phyloP scores from a whole-genome alignment of 164 flowering plant species.

The grape (Vitis vinifera) region DNA sequence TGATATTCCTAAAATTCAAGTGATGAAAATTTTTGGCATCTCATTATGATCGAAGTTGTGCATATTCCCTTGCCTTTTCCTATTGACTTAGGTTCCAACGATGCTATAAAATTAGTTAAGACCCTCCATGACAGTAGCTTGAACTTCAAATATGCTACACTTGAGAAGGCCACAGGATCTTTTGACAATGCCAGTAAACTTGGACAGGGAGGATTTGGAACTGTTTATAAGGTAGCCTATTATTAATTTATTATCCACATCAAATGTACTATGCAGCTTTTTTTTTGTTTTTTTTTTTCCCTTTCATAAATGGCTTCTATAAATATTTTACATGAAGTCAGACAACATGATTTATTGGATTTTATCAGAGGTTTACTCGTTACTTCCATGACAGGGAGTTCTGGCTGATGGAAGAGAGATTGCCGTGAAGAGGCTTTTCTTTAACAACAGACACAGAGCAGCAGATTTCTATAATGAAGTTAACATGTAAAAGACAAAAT shows the following conservation, averaged over 20 bases:
- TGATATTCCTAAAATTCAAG: conserved; percentile 67
- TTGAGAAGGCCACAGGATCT: conserved; percentile 56
- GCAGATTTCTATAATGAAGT: conserved; percentile 82
- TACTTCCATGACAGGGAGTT: conserved; percentile 47
- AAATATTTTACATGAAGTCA: too few relatives aligned
- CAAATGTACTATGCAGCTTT: too few relatives aligned
- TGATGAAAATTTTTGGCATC: conserved; percentile 53
- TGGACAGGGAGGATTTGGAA: conserved; percentile 81
- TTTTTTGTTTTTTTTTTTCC: background rate
- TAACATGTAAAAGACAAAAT: conserved; percentile 21
- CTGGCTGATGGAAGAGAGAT: conserved; percentile 77
- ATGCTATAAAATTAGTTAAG: conserved; percentile 53
- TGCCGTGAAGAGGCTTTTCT: conserved; percentile 79
- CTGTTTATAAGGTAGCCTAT: conserved; percentile 65
- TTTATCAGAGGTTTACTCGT: background rate
- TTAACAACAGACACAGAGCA: conserved; percentile 67
- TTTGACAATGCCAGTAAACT: conserved; percentile 56
- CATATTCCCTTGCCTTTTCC: background rate
- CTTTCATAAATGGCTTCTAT: background rate
- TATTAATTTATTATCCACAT: background rate
- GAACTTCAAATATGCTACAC: conserved; percentile 58
- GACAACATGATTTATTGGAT: background rate
- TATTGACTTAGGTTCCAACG: conserved; percentile 45
- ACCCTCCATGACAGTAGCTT: conserved; percentile 66
- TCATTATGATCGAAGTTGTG: conserved; percentile 61